Evolutionary conservation across 352 stramenopile genomes (phyloP).

Genomic region (Bremia lactucae): DNA sequence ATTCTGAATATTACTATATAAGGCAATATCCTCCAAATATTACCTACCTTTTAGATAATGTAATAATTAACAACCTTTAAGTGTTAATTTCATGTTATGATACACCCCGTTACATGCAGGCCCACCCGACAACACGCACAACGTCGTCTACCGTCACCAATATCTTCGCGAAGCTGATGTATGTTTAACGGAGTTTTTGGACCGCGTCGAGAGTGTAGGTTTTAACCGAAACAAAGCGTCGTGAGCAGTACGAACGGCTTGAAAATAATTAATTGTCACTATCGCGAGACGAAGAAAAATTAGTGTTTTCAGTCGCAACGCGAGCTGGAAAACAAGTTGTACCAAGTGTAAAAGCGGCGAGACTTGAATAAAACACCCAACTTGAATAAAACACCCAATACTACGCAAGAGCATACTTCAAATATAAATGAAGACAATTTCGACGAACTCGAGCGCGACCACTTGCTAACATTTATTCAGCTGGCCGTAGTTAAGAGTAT

Average conservation of each 20-base stretch:
- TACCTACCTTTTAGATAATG: slow-evolving; percentile 77
- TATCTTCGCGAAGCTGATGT: slow-evolving; percentile 63
- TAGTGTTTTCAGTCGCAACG: slow-evolving; percentile 69
- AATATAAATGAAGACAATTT: slow-evolving; percentile 41
- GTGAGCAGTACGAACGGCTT: slow-evolving; percentile 67
- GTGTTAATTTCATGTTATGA: slow-evolving; percentile 60
- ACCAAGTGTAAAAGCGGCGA: slow-evolving; percentile 38
- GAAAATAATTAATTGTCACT: slow-evolving; percentile 56
- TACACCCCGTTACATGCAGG: slow-evolving; percentile 37
- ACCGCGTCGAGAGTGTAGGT: slow-evolving; percentile 47
- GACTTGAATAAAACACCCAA: too few relatives aligned
- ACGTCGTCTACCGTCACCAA: slow-evolving; percentile 51
- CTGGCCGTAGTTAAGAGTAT: slow-evolving; percentile 64
- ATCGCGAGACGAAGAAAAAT: slow-evolving; percentile 69
- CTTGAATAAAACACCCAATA: slow-evolving; percentile 8
- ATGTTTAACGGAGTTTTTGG: slow-evolving; percentile 68
- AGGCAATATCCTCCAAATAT: too few relatives aligned
- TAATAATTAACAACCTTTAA: slow-evolving; percentile 69
- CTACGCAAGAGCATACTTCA: slow-evolving; percentile 8
- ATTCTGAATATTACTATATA: too few relatives aligned
- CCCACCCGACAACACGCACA: slow-evolving; percentile 41
- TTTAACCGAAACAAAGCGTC: slow-evolving; percentile 55
- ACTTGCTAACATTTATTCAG: slow-evolving; percentile 75
- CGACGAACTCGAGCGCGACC: slow-evolving; percentile 71
- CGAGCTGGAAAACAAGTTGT: slow-evolving; percentile 62